A percentile compares a stretch with the other conserved stretches of the same genome.
Conservation (phyloP, 1,284 basidiomycete genomes). For the Rhodotorula glutinis region DNA sequence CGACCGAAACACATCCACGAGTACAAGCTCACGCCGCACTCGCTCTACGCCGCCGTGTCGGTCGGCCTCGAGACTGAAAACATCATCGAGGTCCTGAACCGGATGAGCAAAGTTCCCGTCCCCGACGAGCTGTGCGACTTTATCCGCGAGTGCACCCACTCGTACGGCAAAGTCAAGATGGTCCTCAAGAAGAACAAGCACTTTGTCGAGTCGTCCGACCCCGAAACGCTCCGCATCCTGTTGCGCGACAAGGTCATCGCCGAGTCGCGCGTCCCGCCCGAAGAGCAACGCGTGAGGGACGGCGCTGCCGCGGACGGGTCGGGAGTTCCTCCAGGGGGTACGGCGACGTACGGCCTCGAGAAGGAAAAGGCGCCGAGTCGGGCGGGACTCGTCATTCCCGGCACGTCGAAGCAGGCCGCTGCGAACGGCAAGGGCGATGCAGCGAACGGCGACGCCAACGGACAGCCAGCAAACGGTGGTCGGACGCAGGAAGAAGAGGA, state of each 20-base stretch:
- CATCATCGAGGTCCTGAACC: slow-evolving; percentile 80
- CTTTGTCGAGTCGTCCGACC: slow-evolving; percentile 87
- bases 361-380: slow-evolving; percentile 75
- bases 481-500: slow-evolving; percentile 57
- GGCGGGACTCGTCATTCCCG: slow-evolving; percentile 77
- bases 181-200: slow-evolving; percentile 96
- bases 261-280: slow-evolving; percentile 62
- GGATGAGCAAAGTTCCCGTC: slow-evolving; percentile 62
- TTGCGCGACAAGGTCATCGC: slow-evolving; percentile 81
- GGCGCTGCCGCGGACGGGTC: background rate
- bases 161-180: slow-evolving; percentile 94
- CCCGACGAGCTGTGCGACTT: slow-evolving; percentile 75
- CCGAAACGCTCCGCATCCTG: slow-evolving; percentile 80
- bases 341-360: slow-evolving; percentile 63
- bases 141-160: slow-evolving; percentile 84
- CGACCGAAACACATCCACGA: slow-evolving; percentile 97
- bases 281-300: slow-evolving; percentile 46
- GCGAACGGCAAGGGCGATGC: slow-evolving; percentile 6
- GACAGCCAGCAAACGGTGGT: slow-evolving; percentile 16
- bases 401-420: slow-evolving; percentile 54
- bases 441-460: slow-evolving; percentile 20
- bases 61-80: slow-evolving; percentile 97
- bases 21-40: slow-evolving; percentile 97
- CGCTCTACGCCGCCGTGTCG: slow-evolving; percentile 95
- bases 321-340: slow-evolving; percentile 40